Base-by-base conservation (phyloP, 2,329 filamentous ascomycete species). In the Microdochium paspali region DNA sequence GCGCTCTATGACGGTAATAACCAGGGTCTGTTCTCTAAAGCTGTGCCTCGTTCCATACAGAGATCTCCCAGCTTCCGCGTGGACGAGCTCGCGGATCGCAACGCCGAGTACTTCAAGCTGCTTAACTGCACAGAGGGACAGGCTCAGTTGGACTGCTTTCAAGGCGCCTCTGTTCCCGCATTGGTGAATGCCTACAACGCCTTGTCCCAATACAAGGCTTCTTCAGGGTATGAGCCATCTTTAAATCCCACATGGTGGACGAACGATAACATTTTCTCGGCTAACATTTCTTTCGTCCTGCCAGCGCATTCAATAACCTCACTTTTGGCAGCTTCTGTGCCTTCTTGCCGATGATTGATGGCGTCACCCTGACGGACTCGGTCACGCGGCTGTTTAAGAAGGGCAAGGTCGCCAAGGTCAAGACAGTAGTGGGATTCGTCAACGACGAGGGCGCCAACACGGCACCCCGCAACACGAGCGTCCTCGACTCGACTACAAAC, bases 1-100 rank as follows among this genome's bases (percentile, higher is more conserved):
- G 58, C 73, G 10, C 73, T 74, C 3, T 78, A 77, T 52, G 70
- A 69, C 13, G 76, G 71, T 39, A 66, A 80, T 48, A 73, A 80
- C 45, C 62, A 64, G 3, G 62, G 66, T 0, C 65, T 82, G 0
- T 82, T 82, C 58, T 35, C 31, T 18, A 35, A 35, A n/a, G 31
- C 31, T 35, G 31, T 35, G 31, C 31, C 31, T n/a, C 31, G 31
- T 35, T 35, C 31, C 31, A n/a, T 35, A 6, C 31, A 35, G 31
- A 35, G 31, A 35, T 35, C 31, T 35, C 31, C 31, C 31, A 35
- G 31, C 31, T 35, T 35, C 31, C 31, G 31, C 31, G 31, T 35
- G 6, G 31, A 35, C 31, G 31, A 35, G 31, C 31, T 35, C 15
- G 31, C 31, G 31, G 31, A 35, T 35, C 31, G 31, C 31, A 35